Evolutionary conservation across 257 asterid species (phyloP).

Genomic region (Rhazya stricta): DNA sequence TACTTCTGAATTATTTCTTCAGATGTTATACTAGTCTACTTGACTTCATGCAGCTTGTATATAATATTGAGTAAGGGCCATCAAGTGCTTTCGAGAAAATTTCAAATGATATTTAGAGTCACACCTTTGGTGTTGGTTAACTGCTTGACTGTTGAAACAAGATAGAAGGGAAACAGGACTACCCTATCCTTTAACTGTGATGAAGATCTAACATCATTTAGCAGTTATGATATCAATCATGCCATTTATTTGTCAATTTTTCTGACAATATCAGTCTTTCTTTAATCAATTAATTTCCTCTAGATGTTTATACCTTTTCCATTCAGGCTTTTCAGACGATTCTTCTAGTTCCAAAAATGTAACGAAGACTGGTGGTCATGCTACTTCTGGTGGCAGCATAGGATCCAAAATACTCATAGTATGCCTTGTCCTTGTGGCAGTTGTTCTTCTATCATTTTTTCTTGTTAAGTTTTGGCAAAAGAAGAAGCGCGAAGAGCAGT

Average conservation of each 20-base stretch:
- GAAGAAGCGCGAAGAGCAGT: slow-evolving; percentile 87
- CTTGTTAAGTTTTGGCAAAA: slow-evolving; percentile 76
- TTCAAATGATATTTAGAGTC: neutral
- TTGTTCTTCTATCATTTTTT: slow-evolving; percentile 46
- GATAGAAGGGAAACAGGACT: neutral
- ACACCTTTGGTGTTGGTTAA: no score
- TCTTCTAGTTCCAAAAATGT: slow-evolving; percentile 38
- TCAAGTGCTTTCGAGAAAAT: neutral
- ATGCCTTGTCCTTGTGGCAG: slow-evolving; percentile 37
- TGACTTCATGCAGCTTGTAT: neutral
- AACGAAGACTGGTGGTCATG: slow-evolving; percentile 29
- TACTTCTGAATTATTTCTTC: neutral
- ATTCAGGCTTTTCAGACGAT: slow-evolving; percentile 57
- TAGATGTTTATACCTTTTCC: slow-evolving; percentile 4
- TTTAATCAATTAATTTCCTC: slow-evolving; percentile 15
- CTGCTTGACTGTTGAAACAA: no score
- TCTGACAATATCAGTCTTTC: slow-evolving; percentile 2
- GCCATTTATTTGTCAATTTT: neutral
- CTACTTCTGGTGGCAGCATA: slow-evolving; percentile 35
- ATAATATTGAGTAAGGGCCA: neutral
- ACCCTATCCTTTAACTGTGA: neutral
- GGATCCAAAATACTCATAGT: slow-evolving; percentile 43
- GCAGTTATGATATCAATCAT: neutral
- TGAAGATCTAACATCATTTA: neutral
- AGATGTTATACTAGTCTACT: no score